Base-by-base conservation (phyloP, 352 stramenopile genomes). In the Thalassiosira mediterranea region DNA sequence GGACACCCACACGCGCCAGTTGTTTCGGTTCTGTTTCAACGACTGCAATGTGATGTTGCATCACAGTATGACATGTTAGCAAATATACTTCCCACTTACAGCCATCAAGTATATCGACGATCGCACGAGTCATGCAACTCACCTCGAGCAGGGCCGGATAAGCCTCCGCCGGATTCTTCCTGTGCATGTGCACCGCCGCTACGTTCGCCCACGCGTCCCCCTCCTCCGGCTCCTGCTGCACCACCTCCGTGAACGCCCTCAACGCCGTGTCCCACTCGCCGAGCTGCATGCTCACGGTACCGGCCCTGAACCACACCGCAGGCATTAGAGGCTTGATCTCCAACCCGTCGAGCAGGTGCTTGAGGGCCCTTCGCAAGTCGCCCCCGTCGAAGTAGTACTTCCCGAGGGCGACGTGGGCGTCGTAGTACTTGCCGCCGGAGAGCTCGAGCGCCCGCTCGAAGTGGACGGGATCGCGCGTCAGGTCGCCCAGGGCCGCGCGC, bases 171-270 rank as follows among this genome's bases (percentile, higher is more conserved):
- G 87, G 76, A 56, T 84, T 69, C 54, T 83, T 88, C 42, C 87
- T 84, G 40, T 84, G 88, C 72, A 98, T 87, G 76, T 98, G 95
- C 44, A 98, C 94, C 44, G 95, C 97, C 46, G 95, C 95, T 21
- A 98, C 88, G 84, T 98, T 98, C 37, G 95, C 95, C 95, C 94
- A 98, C 0, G 95, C 95, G 72, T 98, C 96, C 23, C 91, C 93
- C 66, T 97, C 94, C 60, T 98, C 95, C 4, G 96, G 95, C 61
- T 98, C 94, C 59, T 98, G 92, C 76, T 97, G 94, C 21, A 97
- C 95, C 19, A 98, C 95, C 40, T 95, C 92, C 49, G 94, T 96
- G 75, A 98, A 98, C 19, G 95, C 87, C 15, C 84, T 87, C 56
- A 97, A 83, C 13, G 93, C 94, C 25, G 94, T 82, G 23, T 91